Conservation (phyloP, 2,329 filamentous ascomycete species). For the Aureobasidium sp. region DNA sequence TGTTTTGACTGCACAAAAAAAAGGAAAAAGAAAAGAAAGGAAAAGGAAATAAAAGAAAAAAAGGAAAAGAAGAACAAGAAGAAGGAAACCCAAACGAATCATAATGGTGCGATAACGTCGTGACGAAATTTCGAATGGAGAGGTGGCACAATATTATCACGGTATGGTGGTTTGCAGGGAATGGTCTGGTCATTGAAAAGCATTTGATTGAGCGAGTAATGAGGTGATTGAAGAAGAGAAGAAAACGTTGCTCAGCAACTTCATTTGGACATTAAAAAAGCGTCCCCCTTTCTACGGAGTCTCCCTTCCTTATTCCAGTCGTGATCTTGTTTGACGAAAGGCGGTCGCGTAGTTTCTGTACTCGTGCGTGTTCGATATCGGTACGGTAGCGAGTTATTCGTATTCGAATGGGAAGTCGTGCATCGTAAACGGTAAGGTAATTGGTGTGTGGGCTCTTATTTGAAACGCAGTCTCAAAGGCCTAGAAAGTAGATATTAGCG, state of each 20-base stretch:
- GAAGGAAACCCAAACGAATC: neutral
- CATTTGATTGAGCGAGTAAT: neutral
- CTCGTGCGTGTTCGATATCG: neutral
- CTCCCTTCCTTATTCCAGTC: neutral
- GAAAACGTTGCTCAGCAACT: slow-evolving; percentile 1
- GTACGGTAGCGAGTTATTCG: neutral
- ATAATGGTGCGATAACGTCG: neutral
- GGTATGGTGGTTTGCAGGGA: neutral
- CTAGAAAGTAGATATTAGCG: slow-evolving; percentile 2
- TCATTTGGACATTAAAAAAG: neutral
- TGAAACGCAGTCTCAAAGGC: slow-evolving; percentile 10
- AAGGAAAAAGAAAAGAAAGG: neutral
- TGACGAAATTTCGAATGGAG: neutral
- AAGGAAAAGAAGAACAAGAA: neutral
- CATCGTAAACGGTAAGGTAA: neutral
- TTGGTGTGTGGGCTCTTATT: slow-evolving; percentile 9
- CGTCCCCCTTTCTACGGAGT: neutral
- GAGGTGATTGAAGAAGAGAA: neutral
- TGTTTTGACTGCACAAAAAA: neutral
- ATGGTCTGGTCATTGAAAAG: no score
- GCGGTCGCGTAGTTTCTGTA: neutral
- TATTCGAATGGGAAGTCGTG: neutral
- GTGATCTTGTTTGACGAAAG: neutral
- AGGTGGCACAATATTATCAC: neutral
- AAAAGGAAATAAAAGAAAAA: neutral